Evolutionary conservation across 441 rosid genomes (phyloP).

Genomic region (Syzygium syzygioides): DNA sequence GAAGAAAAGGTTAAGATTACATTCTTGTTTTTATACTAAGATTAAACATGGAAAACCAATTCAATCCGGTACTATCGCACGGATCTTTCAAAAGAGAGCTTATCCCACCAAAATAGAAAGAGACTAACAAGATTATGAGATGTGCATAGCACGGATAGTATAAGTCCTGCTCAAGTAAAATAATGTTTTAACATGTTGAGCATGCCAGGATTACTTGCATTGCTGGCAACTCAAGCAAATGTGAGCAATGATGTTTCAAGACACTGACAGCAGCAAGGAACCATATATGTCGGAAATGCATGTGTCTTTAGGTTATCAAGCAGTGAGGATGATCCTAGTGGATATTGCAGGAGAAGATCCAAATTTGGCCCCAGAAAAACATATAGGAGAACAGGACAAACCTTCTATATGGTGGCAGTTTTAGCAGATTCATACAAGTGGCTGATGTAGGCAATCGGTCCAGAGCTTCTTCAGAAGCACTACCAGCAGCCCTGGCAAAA

Average conservation of each 20-base stretch:
- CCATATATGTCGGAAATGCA: background rate
- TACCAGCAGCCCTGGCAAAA: slow-evolving; percentile 68
- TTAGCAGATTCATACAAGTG: slow-evolving; percentile 97
- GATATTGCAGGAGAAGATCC: background rate
- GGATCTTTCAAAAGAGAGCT: background rate
- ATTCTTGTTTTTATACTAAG: background rate
- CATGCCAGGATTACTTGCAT: background rate
- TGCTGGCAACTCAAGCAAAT: background rate
- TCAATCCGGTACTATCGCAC: background rate
- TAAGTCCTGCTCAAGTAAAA: background rate
- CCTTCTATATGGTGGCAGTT: slow-evolving; percentile 99
- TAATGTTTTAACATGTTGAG: background rate
- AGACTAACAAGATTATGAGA: background rate
- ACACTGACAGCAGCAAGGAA: background rate
- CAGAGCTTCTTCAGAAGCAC: slow-evolving; percentile 70
- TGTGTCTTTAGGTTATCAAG: background rate
- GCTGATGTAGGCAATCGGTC: slow-evolving; percentile 95
- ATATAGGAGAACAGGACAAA: slow-evolving; percentile 23
- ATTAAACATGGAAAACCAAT: background rate
- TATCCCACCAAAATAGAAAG: background rate
- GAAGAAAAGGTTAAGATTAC: background rate
- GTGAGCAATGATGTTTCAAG: background rate
- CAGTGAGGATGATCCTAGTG: background rate
- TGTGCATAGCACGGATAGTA: background rate
- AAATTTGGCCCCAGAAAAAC: background rate